Evolutionary conservation across 768 basidiomycete genomes (phyloP), one percentile per base, ranked within the genome.

Genomic region (Boletus rubroflammeus): DNA sequence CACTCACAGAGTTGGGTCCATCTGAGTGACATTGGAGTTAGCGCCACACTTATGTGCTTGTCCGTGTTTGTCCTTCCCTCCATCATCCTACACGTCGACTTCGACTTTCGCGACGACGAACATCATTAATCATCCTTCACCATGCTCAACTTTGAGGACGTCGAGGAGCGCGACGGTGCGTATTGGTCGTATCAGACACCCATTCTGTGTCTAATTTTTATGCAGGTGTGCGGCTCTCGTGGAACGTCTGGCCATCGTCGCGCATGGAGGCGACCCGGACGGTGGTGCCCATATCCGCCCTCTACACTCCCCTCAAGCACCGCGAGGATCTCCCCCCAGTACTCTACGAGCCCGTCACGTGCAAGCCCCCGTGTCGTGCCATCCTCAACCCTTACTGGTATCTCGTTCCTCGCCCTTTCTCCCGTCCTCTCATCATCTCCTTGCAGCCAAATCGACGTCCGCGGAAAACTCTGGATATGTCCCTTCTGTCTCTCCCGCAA

Each of bases 401-500:
- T 57, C 81, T 75, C 13, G 32, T 45, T 54, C 35, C 47, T 50
- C 29, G 19, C 31, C 19, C 9, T 13, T 39, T 13, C 10, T 6
- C 3, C 5, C 46, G 28, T 38, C 52, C 17, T 17, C 49, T 59
- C 14, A 47, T 31, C 41, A 19, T 55, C 41, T 43, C 32, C 29
- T 54, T 66, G 23, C 68, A 98, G 97, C 71, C 96, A 98, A 78
- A 95, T 99, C 66, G 97, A 98, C 75, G 93, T 98, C 59, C 85
- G 97, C 65, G 96, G 90, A 63, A 98, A 98, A 73, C 83, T 99
- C 50, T 99, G 97, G 97, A 99, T 98, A 61, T 99, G 97, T 67
- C 97, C 97, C 5, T 98, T 99, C 78, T 99, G 97, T 75, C 79
- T 99, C 49, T 87, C 90, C 34, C 88, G 97, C 55, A 99, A 98